Conservation (phyloP, 495 filamentous ascomycete genomes). For the Penicillium turbatum region DNA sequence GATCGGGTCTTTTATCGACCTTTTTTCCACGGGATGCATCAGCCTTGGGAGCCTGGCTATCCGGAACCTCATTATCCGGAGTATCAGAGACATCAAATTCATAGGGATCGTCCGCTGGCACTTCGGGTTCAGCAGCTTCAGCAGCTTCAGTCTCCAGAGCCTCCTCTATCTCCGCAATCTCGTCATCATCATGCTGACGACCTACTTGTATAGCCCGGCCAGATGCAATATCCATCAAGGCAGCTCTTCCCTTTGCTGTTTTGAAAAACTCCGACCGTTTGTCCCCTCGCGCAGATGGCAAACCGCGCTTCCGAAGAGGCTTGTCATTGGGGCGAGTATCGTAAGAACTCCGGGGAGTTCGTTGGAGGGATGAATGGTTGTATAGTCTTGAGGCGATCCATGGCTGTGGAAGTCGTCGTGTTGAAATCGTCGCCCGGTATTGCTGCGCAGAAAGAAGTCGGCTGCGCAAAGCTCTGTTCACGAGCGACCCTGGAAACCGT, state of each 20-base stretch:
- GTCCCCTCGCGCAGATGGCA: background rate
- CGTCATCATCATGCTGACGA: background rate
- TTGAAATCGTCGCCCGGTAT: conserved; percentile 5
- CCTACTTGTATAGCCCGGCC: background rate
- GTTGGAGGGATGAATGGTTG: background rate
- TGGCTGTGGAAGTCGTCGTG: conserved; percentile 1
- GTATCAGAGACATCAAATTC: background rate
- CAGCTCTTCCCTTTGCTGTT: background rate
- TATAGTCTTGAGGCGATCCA: background rate
- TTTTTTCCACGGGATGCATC: background rate
- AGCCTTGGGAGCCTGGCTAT: background rate
- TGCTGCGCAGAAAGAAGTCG: conserved; percentile 13
- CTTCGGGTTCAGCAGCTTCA: background rate
- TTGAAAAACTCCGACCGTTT: background rate
- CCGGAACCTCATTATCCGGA: background rate
- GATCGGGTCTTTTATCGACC: background rate
- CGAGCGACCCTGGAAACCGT: conserved; percentile 15
- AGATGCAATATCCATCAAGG: conserved; percentile 22
- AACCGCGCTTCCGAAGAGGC: background rate
- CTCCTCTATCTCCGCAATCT: conserved; percentile 1
- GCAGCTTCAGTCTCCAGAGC: background rate
- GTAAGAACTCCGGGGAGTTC: background rate
- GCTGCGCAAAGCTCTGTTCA: conserved; percentile 27
- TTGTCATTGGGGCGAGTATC: background rate
- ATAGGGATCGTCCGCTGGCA: background rate